Percentiles rank a stretch among this genome's conserved stretches.
These are phyloP conservation scores for Yamagishiella unicocca DNA, from an alignment of 139 green algal species.

Conservation along the genomic window DNA sequence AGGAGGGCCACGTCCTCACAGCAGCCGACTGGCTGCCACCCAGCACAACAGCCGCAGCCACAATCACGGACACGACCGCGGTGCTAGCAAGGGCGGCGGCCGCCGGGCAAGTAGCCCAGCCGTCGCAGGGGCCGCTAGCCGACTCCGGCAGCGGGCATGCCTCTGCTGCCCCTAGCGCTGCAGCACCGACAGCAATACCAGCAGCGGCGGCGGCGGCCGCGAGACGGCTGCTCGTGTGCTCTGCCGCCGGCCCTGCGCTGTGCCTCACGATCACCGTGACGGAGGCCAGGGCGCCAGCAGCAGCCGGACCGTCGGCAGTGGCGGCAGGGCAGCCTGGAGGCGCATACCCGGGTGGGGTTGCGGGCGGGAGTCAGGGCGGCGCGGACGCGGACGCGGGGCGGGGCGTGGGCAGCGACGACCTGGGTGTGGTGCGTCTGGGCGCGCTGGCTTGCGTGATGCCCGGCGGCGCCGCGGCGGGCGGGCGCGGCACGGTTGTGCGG, in stretches of 20 bases:
- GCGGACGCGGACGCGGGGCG: not conserved
- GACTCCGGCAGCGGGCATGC: too few relatives aligned
- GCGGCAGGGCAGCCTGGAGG: not conserved
- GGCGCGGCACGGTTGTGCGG: not conserved
- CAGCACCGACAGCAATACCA: not conserved
- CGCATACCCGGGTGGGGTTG: too few relatives aligned
- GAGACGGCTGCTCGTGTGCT: conserved; percentile 26
- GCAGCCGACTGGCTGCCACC: conserved; percentile 35
- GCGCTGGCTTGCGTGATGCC: not conserved
- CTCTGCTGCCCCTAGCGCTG: not conserved
- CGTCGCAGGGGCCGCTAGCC: not conserved
- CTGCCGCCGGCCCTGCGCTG: conserved; percentile 1
- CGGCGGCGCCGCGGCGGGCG: not conserved
- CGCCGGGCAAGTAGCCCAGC: too few relatives aligned
- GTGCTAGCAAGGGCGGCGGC: not conserved
- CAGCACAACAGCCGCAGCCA: not conserved
- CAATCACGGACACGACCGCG: not conserved
- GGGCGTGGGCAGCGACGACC: too few relatives aligned
- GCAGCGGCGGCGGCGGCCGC: not conserved
- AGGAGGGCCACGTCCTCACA: not conserved
- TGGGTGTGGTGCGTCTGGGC: not conserved
- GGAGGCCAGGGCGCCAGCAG: not conserved
- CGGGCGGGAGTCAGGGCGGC: too few relatives aligned
- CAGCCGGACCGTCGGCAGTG: not conserved
- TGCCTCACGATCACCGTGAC: not conserved